Conservation (phyloP, 2,329 filamentous ascomycete genomes). For the Mycocentrospora acerina region DNA sequence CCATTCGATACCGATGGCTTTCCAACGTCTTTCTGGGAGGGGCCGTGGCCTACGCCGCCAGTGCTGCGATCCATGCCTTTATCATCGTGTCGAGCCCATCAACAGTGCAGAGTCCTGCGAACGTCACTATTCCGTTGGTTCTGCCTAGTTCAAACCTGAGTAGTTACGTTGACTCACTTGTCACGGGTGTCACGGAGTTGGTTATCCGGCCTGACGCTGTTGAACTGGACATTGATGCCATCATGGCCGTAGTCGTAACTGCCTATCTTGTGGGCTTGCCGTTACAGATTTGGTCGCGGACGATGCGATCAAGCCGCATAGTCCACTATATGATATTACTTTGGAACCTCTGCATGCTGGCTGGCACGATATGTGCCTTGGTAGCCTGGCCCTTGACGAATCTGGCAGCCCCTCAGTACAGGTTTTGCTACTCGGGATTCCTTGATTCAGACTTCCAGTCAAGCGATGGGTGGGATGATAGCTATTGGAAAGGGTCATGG, state of each 20-base stretch:
- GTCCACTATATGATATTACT: conserved; percentile 10
- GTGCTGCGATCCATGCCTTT: conserved; percentile 12
- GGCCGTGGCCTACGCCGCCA: conserved; percentile 10
- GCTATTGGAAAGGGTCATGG: conserved; percentile 8
- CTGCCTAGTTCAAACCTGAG: too few relatives aligned
- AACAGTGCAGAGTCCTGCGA: neutral
- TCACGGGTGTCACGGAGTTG: neutral
- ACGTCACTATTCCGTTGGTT: conserved; percentile 4
- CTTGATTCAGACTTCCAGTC: conserved; percentile 1
- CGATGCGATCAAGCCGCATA: conserved; percentile 9
- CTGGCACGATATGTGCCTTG: conserved; percentile 8
- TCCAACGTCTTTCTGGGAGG: conserved; percentile 5
- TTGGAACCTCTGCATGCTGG: conserved; percentile 12
- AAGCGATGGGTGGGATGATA: conserved; percentile 9
- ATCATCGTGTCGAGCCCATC: conserved; percentile 5
- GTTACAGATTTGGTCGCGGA: conserved; percentile 14
- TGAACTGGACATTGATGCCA: conserved; percentile 15
- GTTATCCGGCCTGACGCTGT: conserved; percentile 10
- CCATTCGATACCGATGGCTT: conserved; percentile 6
- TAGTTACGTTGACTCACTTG: conserved; percentile 1
- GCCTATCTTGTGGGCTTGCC: conserved; percentile 10
- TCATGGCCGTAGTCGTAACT: conserved; percentile 11
- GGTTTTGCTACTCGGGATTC: conserved; percentile 8
- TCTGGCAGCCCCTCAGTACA: conserved; percentile 8
- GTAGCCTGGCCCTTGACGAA: conserved; percentile 7